A percentile compares a stretch with the other conserved stretches of the same genome.
These are phyloP conservation scores for Aureobasidium sp. DNA, from an alignment of 2,329 filamentous ascomycete species.

Conservation along the genomic window DNA sequence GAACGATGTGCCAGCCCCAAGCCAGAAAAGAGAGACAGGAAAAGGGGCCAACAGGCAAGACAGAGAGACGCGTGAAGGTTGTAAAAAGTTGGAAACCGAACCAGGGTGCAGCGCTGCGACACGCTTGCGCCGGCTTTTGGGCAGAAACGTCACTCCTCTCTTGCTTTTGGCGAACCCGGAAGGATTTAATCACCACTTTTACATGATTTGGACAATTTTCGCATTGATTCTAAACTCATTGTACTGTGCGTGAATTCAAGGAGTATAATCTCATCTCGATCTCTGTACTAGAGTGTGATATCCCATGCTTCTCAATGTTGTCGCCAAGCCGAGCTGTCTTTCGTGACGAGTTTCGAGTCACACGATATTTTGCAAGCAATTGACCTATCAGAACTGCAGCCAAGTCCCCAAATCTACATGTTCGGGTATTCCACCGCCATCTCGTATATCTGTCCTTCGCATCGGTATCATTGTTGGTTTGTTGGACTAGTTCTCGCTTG, in stretches of 20 bases:
- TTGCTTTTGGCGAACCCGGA: background rate
- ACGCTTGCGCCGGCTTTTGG: background rate
- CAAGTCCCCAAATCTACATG: background rate
- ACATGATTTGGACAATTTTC: background rate
- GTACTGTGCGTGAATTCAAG: background rate
- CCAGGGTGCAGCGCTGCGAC: background rate
- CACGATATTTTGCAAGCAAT: background rate
- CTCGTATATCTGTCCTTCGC: background rate
- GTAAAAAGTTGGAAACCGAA: conserved; percentile 2
- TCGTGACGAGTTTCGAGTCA: background rate
- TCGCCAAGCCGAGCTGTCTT: background rate
- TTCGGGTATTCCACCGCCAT: background rate
- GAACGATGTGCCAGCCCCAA: background rate
- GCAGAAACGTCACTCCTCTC: background rate
- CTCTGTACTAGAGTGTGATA: background rate
- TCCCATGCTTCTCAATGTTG: background rate
- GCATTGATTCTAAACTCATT: too few relatives aligned
- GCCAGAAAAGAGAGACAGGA: background rate
- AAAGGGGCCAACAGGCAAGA: background rate
- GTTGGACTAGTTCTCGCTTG: background rate
- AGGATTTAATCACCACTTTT: background rate
- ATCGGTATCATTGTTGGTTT: background rate
- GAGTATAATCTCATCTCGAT: background rate
- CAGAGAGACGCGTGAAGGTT: background rate
- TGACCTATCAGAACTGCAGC: conserved; percentile 3